phyloP scores from a whole-genome alignment of 1,284 basidiomycete genomes.

The Ceratobasidium sp. region DNA sequence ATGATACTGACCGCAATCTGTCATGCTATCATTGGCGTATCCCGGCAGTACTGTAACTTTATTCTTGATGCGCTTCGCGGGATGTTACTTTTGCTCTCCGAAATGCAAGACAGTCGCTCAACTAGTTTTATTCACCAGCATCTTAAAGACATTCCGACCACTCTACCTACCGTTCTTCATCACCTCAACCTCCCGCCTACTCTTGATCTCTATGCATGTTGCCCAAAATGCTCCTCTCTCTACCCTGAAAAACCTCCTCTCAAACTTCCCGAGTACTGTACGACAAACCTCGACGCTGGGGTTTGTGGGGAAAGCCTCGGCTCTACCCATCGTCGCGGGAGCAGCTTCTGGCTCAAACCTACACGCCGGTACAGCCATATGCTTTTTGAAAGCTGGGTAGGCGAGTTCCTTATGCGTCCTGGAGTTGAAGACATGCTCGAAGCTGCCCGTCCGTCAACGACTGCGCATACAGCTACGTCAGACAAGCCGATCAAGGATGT shows the following conservation, averaged over 20 bases:
- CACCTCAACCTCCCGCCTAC: neutral
- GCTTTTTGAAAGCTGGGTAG: slow-evolving; percentile 27
- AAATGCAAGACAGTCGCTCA: neutral
- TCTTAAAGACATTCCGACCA: neutral
- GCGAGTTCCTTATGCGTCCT: slow-evolving; percentile 5
- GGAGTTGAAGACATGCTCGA: slow-evolving; percentile 31
- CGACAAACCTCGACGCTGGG: neutral
- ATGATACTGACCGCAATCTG: neutral
- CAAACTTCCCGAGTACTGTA: neutral
- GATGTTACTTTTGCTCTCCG: neutral
- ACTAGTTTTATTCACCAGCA: neutral
- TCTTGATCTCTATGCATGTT: neutral
- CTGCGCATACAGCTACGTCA: neutral
- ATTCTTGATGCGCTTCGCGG: neutral
- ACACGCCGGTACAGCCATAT: slow-evolving; percentile 4
- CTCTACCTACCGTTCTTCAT: neutral
- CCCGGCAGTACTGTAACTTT: neutral
- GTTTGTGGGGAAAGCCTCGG: neutral
- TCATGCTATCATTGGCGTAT: neutral
- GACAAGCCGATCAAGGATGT: slow-evolving; percentile 44
- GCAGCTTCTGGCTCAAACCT: neutral
- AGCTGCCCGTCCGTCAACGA: neutral
- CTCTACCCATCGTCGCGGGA: neutral
- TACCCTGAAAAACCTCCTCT: neutral
- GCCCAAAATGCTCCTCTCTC: neutral